Evolutionary conservation across 2,329 filamentous ascomycete species (phyloP).

Genomic region (Exophiala spinifera): DNA sequence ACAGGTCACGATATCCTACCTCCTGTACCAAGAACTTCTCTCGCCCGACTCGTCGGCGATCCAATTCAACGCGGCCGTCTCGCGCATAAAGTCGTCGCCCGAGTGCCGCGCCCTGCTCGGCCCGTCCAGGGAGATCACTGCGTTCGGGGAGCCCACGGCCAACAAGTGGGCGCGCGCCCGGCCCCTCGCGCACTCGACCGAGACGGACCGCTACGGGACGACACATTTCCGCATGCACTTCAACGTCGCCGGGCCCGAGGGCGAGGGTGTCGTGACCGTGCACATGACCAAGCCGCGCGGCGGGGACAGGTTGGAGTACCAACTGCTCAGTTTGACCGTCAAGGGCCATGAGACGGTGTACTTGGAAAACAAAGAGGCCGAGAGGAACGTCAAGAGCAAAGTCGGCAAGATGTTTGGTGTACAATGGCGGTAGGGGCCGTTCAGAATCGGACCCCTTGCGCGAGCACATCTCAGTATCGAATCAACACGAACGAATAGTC

Average conservation of each 20-base stretch:
- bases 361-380: constrained; percentile 44
- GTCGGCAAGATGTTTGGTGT: constrained; percentile 52
- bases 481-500: too few species aligned
- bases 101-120: constrained; percentile 73
- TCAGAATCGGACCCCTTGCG: too few species aligned
- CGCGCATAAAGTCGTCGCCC: constrained; percentile 70
- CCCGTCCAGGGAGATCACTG: constrained; percentile 69
- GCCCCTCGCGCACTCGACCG: constrained; percentile 56
- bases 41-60: constrained; percentile 79
- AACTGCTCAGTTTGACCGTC: constrained; percentile 75
- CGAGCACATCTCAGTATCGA: too few species aligned
- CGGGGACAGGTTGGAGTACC: constrained; percentile 70
- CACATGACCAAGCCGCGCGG: constrained; percentile 71
- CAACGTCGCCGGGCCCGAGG: constrained; percentile 73
- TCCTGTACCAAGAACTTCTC: constrained; percentile 80
- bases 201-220: constrained; percentile 69
- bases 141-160: constrained; percentile 75
- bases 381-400: constrained; percentile 37
- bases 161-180: constrained; percentile 74
- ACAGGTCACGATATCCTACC: constrained; percentile 71
- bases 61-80: constrained; percentile 83
- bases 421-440: constrained; percentile 41
- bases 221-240: constrained; percentile 85
- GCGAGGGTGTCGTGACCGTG: constrained; percentile 69
- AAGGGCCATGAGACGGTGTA: constrained; percentile 50